These are phyloP conservation scores for Hemisphaericaspora lyxosophila DNA, from an alignment of 1,139 yeast species.

Conservation along the genomic window DNA sequence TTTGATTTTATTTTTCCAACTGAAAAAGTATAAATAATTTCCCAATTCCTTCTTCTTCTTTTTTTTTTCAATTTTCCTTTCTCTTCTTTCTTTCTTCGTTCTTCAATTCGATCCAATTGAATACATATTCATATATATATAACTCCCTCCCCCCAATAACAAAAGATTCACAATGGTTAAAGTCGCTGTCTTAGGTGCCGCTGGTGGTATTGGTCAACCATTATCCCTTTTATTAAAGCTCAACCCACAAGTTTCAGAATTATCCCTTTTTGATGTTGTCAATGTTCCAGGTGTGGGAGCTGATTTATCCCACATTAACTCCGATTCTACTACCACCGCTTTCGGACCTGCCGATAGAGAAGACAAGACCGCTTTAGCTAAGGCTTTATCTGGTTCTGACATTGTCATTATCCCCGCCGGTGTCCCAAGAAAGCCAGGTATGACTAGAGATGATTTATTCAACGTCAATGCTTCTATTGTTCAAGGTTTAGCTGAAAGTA, in stretches of 20 bases:
- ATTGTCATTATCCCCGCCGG: slow-evolving; percentile 97
- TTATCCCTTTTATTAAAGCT: slow-evolving; percentile 85
- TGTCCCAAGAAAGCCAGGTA: slow-evolving; percentile 99
- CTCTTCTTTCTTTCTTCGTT: neutral
- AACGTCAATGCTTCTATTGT: slow-evolving; percentile 96
- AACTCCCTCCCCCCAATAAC: neutral
- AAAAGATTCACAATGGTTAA: slow-evolving; percentile 39
- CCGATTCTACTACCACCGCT: slow-evolving; percentile 81
- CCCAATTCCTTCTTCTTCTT: neutral
- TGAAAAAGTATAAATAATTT: neutral
- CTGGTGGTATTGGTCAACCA: slow-evolving; percentile 99
- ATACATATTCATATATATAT: slow-evolving; percentile 2
- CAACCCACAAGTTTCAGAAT: slow-evolving; percentile 79
- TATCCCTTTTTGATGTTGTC: slow-evolving; percentile 87
- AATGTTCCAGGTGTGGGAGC: slow-evolving; percentile 98
- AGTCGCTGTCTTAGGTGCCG: slow-evolving; percentile 93
- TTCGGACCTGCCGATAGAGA: slow-evolving; percentile 71
- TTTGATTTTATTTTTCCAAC: neutral
- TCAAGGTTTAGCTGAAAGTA: slow-evolving; percentile 85
- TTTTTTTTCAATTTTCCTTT: neutral
- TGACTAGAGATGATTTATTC: slow-evolving; percentile 98
- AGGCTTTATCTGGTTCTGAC: slow-evolving; percentile 77
- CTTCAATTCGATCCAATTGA: slow-evolving; percentile 6
- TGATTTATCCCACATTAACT: slow-evolving; percentile 89
- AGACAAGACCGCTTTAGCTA: slow-evolving; percentile 70